Evolutionary conservation across 208 protist species (phyloP), one percentile per base, ranked within the genome.

Genomic region (Kentomonas sorsogonicus): DNA sequence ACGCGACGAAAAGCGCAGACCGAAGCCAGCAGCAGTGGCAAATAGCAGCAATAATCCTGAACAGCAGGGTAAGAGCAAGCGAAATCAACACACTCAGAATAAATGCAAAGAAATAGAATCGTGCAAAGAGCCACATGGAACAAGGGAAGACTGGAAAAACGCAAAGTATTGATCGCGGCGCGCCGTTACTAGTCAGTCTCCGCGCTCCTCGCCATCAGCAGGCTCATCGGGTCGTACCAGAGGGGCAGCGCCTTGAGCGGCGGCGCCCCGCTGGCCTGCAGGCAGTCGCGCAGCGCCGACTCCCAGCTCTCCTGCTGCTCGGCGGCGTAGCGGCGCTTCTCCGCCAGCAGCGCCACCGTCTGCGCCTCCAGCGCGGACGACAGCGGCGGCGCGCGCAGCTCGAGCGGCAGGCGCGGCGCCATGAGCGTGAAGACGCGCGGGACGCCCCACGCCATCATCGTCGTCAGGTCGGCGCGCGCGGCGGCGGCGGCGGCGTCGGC

Each of bases 361-460:
- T 83, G 72, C 29, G 77, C 56, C 64, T 87, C 85, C 22, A 73
- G 57, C 39, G 43, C 54, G 23, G 78, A 69, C 2, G 69, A 74
- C 2, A 88, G 62, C 30, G 77, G 74, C 29, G 83, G 79, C 27
- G 79, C 77, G 15, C 77, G 67, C 53, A 88, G 63, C 59, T 83
- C 78, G n/a, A 60, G 52, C 2, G 85, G 80, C 26, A 92, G 62
- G 6, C 77, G 68, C 9, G 72, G 41, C 18, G 79, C 80, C 11
- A 72, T 63, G 22, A 83, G 69, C 26, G 73, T 76, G 58, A 85
- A 77, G 11, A 89, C 72, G 13, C 81, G 79, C 7, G 73, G 69
- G 25, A 69, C 51, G 15, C 77, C 57, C 65, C 76, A 81, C 36
- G 43, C 52, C 25, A 57, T 60, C 50, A 86, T 72, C 44, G 79